Evolutionary conservation across 106 monocot genomes (phyloP).

Genomic region (Dendrobium catenatum): DNA sequence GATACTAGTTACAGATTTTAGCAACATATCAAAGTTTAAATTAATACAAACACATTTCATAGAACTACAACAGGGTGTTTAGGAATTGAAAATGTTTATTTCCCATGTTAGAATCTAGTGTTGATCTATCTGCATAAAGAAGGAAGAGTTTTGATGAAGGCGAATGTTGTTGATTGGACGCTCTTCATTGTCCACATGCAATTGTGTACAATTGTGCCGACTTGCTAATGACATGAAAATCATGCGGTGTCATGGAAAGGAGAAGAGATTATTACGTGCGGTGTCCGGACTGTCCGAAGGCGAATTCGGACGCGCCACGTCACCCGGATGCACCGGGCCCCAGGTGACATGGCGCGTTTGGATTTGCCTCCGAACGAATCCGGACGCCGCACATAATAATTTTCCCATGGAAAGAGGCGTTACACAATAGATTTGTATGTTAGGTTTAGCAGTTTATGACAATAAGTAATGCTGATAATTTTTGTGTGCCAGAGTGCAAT

Average conservation of each 20-base stretch:
- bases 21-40: not conserved
- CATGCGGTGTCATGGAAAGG: not conserved
- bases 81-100: not conserved
- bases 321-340: too few species aligned
- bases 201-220: not conserved
- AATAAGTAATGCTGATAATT: not conserved
- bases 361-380: too few species aligned
- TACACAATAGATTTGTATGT: not conserved
- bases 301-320: too few species aligned
- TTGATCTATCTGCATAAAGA: not conserved
- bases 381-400: too few species aligned
- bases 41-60: not conserved
- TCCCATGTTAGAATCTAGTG: not conserved
- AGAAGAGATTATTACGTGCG: too few species aligned
- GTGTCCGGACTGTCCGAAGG: too few species aligned
- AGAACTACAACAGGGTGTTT: not conserved
- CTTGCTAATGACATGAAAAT: not conserved
- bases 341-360: too few species aligned
- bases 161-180: not conserved
- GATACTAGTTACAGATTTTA: constrained; percentile 1
- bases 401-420: not conserved
- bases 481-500: not conserved
- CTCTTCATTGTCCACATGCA: not conserved
- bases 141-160: constrained; percentile 1
- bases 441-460: not conserved